Evolutionary conservation across 116 monocot genomes (phyloP), one percentile per base, ranked within the genome.

Genomic region (Iris pallida): DNA sequence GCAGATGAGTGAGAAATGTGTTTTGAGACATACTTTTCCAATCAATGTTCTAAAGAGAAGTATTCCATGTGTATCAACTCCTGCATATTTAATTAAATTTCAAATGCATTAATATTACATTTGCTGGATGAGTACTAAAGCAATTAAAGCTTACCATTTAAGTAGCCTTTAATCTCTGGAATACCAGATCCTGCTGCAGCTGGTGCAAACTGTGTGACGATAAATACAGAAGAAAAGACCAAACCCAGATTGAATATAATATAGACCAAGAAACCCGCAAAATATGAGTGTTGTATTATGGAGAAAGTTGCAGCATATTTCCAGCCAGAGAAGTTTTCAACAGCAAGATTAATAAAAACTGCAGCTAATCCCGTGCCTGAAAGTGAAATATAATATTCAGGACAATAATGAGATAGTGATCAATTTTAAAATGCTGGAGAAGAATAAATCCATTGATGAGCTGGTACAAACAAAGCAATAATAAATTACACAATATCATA

Each of bases 181-280:
- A 98, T 98, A 84, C 98, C 98, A 79, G 98, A 98, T 63, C 98
- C 98, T 46, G 93, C 90, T 65, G 98, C 98, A 78, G 98, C 98
- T 75, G 98, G 98, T 42, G 98, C 98, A 81, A 98, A 98, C 42
- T 86, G 79, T 63, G 98, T 98, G 51, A 98, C 70, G 18, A 93
- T 93, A 73, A 68, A 84, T 19, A 86, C 98, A 75, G 98, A 98
- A 73, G 90, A 88, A 78, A 93, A 82, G 11, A 90, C 98, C 65
- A 98, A 78, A 52, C 69, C 90, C 57, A 98, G 72, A 60, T 98
- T 98, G 86, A 93, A 82, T 59, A 93, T 42, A 63, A 59, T 63
- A 45, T 88, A 98, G 63, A 93, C 86, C 53, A 98, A 82, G 82
- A 90, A 93, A 49, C 93, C 98, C 16, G 82, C 88, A 74, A 98